Conservation (phyloP, 225 moss, liverwort and hornwort species). For the Antitrichia curtipendula region DNA sequence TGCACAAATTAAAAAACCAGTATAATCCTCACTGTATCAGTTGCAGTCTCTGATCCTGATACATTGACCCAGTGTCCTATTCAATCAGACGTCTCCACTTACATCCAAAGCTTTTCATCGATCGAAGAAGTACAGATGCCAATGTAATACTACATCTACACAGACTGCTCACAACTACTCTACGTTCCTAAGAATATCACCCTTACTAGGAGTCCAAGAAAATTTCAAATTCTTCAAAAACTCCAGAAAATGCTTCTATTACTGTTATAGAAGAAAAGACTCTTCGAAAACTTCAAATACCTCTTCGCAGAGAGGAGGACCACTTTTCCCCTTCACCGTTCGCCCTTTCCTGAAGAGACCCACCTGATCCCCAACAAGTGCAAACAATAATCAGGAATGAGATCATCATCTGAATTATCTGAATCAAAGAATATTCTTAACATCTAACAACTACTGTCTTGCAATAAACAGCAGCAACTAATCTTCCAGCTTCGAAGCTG, state of each 20-base stretch:
- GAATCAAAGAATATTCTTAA: background rate
- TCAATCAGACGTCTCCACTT: background rate
- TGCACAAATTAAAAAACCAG: background rate
- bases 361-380: conserved; percentile 37
- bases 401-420: background rate
- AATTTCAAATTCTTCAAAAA: background rate
- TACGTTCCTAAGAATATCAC: background rate
- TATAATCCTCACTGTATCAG: background rate
- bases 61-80: background rate
- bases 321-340: conserved; percentile 78
- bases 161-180: background rate
- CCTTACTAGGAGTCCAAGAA: background rate
- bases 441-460: background rate
- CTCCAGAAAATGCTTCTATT: background rate
- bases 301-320: conserved; percentile 84
- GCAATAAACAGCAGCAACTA: background rate
- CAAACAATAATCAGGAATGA: background rate
- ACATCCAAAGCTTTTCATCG: background rate
- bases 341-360: conserved; percentile 94
- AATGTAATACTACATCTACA: background rate
- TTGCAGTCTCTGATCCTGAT: background rate
- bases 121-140: background rate
- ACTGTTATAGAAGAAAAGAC: background rate
- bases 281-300: conserved; percentile 3
- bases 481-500: background rate